Evolutionary conservation across 2,329 filamentous ascomycete species (phyloP).

Genomic region (Daldinia eschscholtzii): DNA sequence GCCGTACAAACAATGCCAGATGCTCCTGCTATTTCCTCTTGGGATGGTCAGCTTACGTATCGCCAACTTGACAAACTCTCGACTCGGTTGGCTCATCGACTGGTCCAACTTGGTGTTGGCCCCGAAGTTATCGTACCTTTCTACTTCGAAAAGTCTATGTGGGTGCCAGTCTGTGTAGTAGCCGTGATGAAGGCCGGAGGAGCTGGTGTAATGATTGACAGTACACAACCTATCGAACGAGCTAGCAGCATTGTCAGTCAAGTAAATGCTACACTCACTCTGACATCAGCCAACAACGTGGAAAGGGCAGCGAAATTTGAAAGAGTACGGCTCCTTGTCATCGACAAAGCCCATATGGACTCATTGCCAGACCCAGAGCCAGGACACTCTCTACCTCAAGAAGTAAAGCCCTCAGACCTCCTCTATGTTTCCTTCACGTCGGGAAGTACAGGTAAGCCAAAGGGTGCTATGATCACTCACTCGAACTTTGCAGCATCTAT

Average conservation of each 20-base stretch:
- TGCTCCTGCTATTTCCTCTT: conserved; percentile 5
- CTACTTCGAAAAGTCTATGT: conserved; percentile 22
- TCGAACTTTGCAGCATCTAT: conserved; percentile 37
- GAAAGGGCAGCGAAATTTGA: conserved; percentile 6
- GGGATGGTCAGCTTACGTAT: conserved; percentile 19
- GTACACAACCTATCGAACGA: conserved; percentile 9
- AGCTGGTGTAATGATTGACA: conserved; percentile 12
- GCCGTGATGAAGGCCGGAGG: conserved; percentile 24
- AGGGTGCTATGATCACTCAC: conserved; percentile 58
- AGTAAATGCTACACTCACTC: conserved; percentile 7
- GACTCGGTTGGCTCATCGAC: conserved; percentile 9
- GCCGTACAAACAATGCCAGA: conserved; percentile 2
- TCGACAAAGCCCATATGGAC: conserved; percentile 5
- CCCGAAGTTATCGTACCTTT: conserved; percentile 17
- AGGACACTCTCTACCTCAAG: conserved; percentile 1
- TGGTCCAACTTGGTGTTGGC: conserved; percentile 6
- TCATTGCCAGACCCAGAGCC: conserved; percentile 3
- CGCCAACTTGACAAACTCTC: conserved; percentile 7
- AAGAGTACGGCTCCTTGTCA: conserved; percentile 5
- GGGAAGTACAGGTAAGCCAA: conserved; percentile 63
- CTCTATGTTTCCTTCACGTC: conserved; percentile 59
- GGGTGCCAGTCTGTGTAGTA: conserved; percentile 12
- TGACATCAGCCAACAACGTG: conserved; percentile 7
- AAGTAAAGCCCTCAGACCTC: background rate
- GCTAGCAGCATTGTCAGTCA: conserved; percentile 14